Base-by-base conservation (phyloP, 768 basidiomycete genomes). In the Rossbeevera mucosa region DNA sequence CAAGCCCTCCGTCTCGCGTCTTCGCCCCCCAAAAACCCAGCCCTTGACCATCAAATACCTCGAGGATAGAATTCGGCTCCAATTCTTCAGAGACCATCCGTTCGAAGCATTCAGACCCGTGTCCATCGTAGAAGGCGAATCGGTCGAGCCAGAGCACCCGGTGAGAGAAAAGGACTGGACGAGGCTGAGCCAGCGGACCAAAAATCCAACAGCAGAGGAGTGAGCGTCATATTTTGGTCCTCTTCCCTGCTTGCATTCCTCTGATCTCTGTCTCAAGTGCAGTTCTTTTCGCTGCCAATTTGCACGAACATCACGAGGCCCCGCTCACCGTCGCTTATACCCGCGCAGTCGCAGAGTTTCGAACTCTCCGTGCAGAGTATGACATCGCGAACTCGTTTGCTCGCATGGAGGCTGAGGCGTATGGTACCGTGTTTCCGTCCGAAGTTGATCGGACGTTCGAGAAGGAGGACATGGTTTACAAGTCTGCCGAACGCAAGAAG, bases 11-110 rank as follows among this genome's bases (percentile, higher is more conserved):
- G 51, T 33, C 36, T 52, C 61, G 30, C 48, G 55, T 53, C 65
- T 69, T 49, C 71, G 71, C 38, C 60, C 74, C 30, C 71, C 71
- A 40, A 73, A 73, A 43, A 70, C 73, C 25, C 71, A 71, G 24
- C 85, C 88, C 0, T 54, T 79, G 44, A 78, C 80, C 11, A 78
- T 98, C 47, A 74, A 76, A 49, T 96, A 94, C 65, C 53, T 88
- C 36, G 92, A 95, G 65, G 96, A 99, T 68, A 76, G 80, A 55
- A 74, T 98, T 52, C 83, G 96, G 30, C 77, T 82, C 50, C 90
- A 91, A 67, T 98, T 99, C 77, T 98, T 94, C 75, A 76, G 77
- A 38, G 96, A 99, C 73, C 94, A 96, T 67, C 94, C 96, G 7
- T 96, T 96, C 64, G 94, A 99, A 72, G 87, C 92, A 2, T 89